A percentile compares a stretch with the other conserved stretches of the same genome.
These are phyloP conservation scores for Yarrowia yakushimensis DNA, from an alignment of 805 yeast genomes.

Conservation along the genomic window DNA sequence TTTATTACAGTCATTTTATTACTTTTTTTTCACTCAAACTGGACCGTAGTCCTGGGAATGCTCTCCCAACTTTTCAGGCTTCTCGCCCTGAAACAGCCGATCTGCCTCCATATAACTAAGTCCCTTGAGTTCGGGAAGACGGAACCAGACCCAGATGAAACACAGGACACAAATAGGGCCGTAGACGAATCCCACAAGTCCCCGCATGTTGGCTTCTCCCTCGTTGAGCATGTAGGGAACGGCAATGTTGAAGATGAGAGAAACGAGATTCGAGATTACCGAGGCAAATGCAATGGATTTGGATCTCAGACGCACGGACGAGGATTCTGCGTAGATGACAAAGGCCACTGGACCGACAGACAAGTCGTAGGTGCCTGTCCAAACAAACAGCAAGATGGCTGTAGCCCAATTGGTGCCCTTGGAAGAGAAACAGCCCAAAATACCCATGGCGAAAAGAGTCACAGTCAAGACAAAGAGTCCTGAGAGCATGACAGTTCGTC, in stretches of 20 bases:
- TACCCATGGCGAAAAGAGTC: constrained; percentile 45
- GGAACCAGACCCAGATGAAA: constrained; percentile 47
- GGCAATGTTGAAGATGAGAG: constrained; percentile 31
- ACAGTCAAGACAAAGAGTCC: constrained; percentile 42
- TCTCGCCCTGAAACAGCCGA: constrained; percentile 42
- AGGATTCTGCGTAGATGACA: constrained; percentile 44
- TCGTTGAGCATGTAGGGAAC: constrained; percentile 52
- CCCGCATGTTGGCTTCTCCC: constrained; percentile 46
- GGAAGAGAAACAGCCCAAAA: constrained; percentile 26
- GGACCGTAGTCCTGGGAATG: too few species aligned
- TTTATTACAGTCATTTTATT: too few species aligned
- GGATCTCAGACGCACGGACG: constrained; percentile 44
- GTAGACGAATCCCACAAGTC: constrained; percentile 51
- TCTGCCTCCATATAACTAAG: constrained; percentile 62
- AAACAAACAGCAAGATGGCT: constrained; percentile 48
- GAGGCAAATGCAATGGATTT: constrained; percentile 46
- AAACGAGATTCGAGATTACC: constrained; percentile 34
- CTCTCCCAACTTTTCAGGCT: background rate
- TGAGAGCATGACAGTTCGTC: constrained; percentile 31
- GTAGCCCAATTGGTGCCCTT: constrained; percentile 34
- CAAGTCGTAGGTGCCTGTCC: constrained; percentile 46
- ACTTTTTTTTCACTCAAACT: too few species aligned
- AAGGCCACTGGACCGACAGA: constrained; percentile 47
- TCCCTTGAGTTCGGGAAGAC: constrained; percentile 57
- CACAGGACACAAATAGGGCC: constrained; percentile 40